phyloP scores from a whole-genome alignment of 2,329 filamentous ascomycete genomes.

The Macrophomina tecta region DNA sequence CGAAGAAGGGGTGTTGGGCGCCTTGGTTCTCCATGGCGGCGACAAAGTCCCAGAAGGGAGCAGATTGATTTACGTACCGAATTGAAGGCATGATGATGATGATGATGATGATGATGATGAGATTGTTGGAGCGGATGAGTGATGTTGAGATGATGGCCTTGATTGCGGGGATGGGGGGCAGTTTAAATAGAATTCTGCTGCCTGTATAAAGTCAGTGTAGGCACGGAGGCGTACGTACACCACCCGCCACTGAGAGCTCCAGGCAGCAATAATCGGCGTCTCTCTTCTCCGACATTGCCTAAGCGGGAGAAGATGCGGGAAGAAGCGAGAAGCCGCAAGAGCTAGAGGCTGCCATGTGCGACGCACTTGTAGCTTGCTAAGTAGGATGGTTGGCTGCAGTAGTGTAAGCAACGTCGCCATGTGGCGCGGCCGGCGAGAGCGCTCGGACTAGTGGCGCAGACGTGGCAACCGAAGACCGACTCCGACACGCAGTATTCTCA shows the following conservation, averaged over 20 bases:
- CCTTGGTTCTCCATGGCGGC: constrained; percentile 57
- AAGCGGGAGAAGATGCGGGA: constrained; percentile 24
- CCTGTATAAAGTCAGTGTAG: constrained; percentile 18
- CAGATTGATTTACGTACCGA: constrained; percentile 58
- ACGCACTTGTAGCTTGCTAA: not conserved
- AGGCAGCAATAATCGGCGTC: constrained; percentile 20
- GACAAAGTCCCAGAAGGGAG: constrained; percentile 64
- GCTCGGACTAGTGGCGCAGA: constrained; percentile 12
- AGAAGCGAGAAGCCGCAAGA: constrained; percentile 13
- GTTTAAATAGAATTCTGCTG: constrained; percentile 11
- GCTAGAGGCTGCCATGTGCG: constrained; percentile 24
- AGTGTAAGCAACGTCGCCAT: constrained; percentile 3
- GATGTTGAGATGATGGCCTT: constrained; percentile 20
- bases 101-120: constrained; percentile 44
- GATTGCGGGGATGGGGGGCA: not conserved
- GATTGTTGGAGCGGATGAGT: constrained; percentile 8
- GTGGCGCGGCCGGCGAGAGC: constrained; percentile 10
- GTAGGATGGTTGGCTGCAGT: constrained; percentile 13
- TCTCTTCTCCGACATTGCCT: not conserved
- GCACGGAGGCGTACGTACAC: constrained; percentile 26
- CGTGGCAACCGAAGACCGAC: constrained; percentile 6
- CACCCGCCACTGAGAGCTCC: constrained; percentile 15
- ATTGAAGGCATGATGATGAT: constrained; percentile 57
- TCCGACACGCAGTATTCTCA: not conserved
- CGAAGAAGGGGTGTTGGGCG: constrained; percentile 53